These are phyloP conservation scores for Rhodotorula sp. DNA, from an alignment of 1,284 basidiomycete genomes.

Conservation along the genomic window DNA sequence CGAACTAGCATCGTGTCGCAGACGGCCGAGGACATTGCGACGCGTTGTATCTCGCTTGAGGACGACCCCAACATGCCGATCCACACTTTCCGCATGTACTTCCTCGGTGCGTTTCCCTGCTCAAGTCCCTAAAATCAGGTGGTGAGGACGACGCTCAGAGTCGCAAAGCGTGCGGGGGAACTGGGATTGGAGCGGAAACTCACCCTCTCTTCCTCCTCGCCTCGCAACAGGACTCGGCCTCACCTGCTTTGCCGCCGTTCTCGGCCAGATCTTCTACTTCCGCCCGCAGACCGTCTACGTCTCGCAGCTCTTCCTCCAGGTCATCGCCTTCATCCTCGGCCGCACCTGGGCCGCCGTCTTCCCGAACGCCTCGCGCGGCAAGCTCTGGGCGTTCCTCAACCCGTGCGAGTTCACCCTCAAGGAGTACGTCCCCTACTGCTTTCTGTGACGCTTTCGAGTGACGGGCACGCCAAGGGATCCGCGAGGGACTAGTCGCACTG, in stretches of 20 bases:
- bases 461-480: no score
- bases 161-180: no score
- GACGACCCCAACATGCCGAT: slow-evolving; percentile 36
- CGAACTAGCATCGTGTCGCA: not conserved
- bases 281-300: slow-evolving; percentile 43
- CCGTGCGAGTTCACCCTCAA: slow-evolving; percentile 44
- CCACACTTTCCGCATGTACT: slow-evolving; percentile 39
- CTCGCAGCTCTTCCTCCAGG: slow-evolving; percentile 43
- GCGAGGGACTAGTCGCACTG: no score
- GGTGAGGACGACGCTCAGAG: no score
- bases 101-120: slow-evolving; percentile 18
- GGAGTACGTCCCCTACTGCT: slow-evolving; percentile 13
- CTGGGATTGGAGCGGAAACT: no score
- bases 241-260: slow-evolving; percentile 40
- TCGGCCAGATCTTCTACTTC: slow-evolving; percentile 43
- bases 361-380: slow-evolving; percentile 32
- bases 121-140: no score
- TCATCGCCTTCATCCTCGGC: slow-evolving; percentile 41
- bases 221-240: slow-evolving; percentile 23
- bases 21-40: slow-evolving; percentile 41
- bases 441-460: not conserved
- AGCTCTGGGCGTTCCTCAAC: slow-evolving; percentile 43
- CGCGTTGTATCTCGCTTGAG: slow-evolving; percentile 41
- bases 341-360: slow-evolving; percentile 31
- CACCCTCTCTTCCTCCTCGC: not conserved